These are phyloP conservation scores for Juglanconis juglandina DNA, from an alignment of 2,329 filamentous ascomycete species.

Conservation along the genomic window DNA sequence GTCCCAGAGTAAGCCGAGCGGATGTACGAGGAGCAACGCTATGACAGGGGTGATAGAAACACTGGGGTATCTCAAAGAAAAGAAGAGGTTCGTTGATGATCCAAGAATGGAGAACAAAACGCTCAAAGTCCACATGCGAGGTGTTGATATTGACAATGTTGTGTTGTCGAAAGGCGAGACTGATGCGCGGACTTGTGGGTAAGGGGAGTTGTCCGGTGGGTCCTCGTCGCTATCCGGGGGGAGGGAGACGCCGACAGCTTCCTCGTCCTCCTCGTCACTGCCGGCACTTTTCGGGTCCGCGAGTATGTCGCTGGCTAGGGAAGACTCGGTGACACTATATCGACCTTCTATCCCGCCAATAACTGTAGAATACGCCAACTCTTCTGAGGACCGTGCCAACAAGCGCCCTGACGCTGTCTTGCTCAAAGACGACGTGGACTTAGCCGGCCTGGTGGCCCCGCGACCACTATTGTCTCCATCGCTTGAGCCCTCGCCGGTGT, in stretches of 20 bases:
- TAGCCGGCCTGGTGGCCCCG: background rate
- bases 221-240: conserved; percentile 45
- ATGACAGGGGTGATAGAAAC: conserved; percentile 88
- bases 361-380: conserved; percentile 49
- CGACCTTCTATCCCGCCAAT: conserved; percentile 52
- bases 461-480: background rate
- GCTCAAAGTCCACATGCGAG: conserved; percentile 83
- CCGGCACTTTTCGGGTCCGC: conserved; percentile 39
- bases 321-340: conserved; percentile 47
- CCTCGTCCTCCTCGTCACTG: conserved; percentile 30
- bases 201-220: conserved; percentile 67
- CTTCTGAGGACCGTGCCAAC: conserved; percentile 38
- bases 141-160: conserved; percentile 78
- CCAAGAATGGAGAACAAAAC: conserved; percentile 76
- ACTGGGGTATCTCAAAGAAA: conserved; percentile 84
- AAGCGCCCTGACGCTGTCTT: conserved; percentile 3
- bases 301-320: conserved; percentile 43
- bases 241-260: conserved; percentile 28
- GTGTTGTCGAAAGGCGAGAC: conserved; percentile 74
- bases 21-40: conserved; percentile 78
- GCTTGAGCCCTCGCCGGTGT: conserved; percentile 15
- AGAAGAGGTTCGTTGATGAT: conserved; percentile 82
- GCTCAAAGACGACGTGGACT: conserved; percentile 12
- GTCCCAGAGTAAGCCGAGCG: conserved; percentile 79
- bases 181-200: conserved; percentile 75